These are phyloP conservation scores for Candida dubliniensis DNA, from an alignment of 1,139 yeast genomes.

Conservation along the genomic window DNA sequence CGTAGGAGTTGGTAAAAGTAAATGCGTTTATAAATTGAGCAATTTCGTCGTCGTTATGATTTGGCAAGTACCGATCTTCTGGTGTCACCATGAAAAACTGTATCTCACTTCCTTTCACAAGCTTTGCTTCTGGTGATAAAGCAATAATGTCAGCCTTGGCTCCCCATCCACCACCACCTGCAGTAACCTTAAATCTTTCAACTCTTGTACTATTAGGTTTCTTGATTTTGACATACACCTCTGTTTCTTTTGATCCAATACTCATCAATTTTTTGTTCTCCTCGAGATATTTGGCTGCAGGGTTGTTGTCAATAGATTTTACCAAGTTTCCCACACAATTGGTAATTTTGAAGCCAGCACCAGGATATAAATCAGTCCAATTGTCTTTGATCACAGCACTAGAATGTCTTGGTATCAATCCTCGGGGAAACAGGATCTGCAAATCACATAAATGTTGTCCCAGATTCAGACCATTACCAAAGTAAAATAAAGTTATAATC, in stretches of 20 bases:
- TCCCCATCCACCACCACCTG: slow-evolving; percentile 72
- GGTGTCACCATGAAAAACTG: slow-evolving; percentile 52
- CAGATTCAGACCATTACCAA: slow-evolving; percentile 18
- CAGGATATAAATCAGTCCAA: slow-evolving; percentile 34
- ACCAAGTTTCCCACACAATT: slow-evolving; percentile 51
- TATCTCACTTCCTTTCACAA: slow-evolving; percentile 45
- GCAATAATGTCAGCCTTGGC: slow-evolving; percentile 60
- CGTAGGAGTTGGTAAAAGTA: slow-evolving; percentile 35
- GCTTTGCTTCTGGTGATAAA: slow-evolving; percentile 54
- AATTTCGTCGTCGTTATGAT: slow-evolving; percentile 5
- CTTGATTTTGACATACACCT: slow-evolving; percentile 45
- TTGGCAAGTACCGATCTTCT: slow-evolving; percentile 20
- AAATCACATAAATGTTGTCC: slow-evolving; percentile 37
- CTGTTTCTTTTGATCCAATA: slow-evolving; percentile 46
- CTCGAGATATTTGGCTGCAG: slow-evolving; percentile 56
- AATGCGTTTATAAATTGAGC: slow-evolving; percentile 10
- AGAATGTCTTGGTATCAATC: slow-evolving; percentile 20
- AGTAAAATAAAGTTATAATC: slow-evolving; percentile 39
- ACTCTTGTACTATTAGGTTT: slow-evolving; percentile 18
- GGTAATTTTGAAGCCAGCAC: slow-evolving; percentile 35
- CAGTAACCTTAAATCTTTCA: slow-evolving; percentile 49
- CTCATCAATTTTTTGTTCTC: slow-evolving; percentile 39
- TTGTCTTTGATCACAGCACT: slow-evolving; percentile 22
- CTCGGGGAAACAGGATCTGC: slow-evolving; percentile 25
- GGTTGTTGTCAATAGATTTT: slow-evolving; percentile 44